Base-by-base conservation (phyloP, 345 rosid species). In the Fremontodendron californicum region DNA sequence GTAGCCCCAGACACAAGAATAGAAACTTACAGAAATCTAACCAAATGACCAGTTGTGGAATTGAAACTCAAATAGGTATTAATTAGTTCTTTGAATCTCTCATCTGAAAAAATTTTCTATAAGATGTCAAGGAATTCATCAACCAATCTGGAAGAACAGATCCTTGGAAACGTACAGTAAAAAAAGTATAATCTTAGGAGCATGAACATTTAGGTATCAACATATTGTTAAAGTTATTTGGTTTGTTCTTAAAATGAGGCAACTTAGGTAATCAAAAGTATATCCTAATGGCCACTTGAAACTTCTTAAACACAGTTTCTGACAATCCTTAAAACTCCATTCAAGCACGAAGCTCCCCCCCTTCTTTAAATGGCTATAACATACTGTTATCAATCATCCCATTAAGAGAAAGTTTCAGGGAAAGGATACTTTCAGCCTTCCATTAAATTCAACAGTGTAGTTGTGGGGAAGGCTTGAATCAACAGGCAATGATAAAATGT, bases 11-110 rank as follows among this genome's bases (percentile, higher is more conserved):
- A 66, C 33, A 23, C 54, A 61, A 62, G 74, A 74, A 66, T 79
- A 79, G 65, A 71, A 60, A 90, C 93, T 92, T 85, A 93, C 98
- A 95, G 79, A 84, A 92, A 89, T 78, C 86, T 90, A 84, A 92
- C 66, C 61, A 95, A 83, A 75, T 90, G 83, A 80, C 82, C 87
- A 79, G 88, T 78, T 9, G 93, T 85, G 71, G 90, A 88, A 83
- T 80, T 81, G 64, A 82, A 83, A 77, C 87, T 74, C 78, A 86
- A 73, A 80, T 69, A 90, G 62, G 82, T 80, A 63, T 49, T 18
- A 39, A 92, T 73, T 73, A 90, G 85, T 70, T 87, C 94, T 86
- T 88, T 86, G 79, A 93, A 93, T 87, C 88, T 87, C 54, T 75
- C 78, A 75, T 95, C 98, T 74, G 86, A 87, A 79, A 90, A 81